These are phyloP conservation scores for Colletotrichum liaoningense DNA, from an alignment of 2,329 filamentous ascomycete species.

Conservation along the genomic window DNA sequence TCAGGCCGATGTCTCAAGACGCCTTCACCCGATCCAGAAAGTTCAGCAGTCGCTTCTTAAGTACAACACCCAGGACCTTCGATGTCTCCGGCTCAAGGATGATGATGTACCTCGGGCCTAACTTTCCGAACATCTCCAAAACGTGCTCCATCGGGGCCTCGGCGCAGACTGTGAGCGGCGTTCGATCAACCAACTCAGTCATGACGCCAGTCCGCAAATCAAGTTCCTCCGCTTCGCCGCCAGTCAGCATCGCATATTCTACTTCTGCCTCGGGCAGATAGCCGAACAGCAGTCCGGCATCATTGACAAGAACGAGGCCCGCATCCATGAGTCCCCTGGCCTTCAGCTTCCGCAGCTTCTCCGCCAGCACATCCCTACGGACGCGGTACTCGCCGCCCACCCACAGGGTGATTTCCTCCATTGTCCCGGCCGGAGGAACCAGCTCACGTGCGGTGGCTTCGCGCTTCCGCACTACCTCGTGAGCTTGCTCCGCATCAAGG, in stretches of 20 bases:
- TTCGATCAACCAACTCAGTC: constrained; percentile 63
- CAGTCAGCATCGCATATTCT: constrained; percentile 57
- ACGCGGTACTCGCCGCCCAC: constrained; percentile 58
- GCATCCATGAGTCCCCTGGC: constrained; percentile 66
- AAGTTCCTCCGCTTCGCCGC: constrained; percentile 40
- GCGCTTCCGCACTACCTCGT: constrained; percentile 7
- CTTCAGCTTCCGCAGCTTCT: constrained; percentile 60
- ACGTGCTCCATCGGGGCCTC: constrained; percentile 68
- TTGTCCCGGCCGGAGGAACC: constrained; percentile 63
- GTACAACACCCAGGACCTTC: constrained; percentile 62
- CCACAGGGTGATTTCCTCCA: constrained; percentile 65
- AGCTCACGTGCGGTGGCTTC: constrained; percentile 54
- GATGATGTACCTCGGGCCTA: constrained; percentile 65
- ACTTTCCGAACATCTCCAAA: constrained; percentile 69
- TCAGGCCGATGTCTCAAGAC: not conserved
- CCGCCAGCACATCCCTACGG: constrained; percentile 45
- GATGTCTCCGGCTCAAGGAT: constrained; percentile 64
- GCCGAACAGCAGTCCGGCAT: constrained; percentile 59
- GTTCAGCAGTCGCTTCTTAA: constrained; percentile 63
- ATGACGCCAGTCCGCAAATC: constrained; percentile 49
- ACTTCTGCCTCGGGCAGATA: constrained; percentile 67
- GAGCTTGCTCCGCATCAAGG: constrained; percentile 62
- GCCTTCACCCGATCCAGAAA: constrained; percentile 17
- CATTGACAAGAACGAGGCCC: constrained; percentile 65
- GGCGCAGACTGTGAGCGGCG: constrained; percentile 60